Evolutionary conservation across 1,284 basidiomycete species (phyloP), one percentile per base, ranked within the genome.

Genomic region (Irpex sp.): DNA sequence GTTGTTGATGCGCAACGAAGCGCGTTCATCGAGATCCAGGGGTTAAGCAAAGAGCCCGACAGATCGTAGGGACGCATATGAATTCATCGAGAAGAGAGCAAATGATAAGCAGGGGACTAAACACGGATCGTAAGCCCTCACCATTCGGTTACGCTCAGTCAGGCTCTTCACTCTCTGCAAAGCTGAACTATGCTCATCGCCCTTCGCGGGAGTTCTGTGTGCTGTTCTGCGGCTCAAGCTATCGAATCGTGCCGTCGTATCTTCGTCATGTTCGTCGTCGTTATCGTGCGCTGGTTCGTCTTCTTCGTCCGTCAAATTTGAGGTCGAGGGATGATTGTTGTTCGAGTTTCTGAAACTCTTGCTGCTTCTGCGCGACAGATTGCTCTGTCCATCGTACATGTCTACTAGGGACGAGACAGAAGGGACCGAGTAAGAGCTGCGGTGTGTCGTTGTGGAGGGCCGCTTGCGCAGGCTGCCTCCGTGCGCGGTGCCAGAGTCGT

Each of bases 71-170:
- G 21, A 31, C n/a, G 47, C 55, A 34, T 40, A 34, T 31, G 37
- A 49, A 40, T 19, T 9, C 54, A 19, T 17, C 21, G 26, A 58
- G 61, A 9, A 47, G 61, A 61, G 58, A 34, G 1, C 31, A 34
- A 34, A 26, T n/a, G n/a, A 11, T 31, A 44, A 26, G 58, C 15
- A 58, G 56, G 15, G 21, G 36, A 59, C 26, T 56, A 54, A 11
- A 26, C 9, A 63, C 57, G 55, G 26, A 64, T 49, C 34, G 21
- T 54, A 15, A 21, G 19, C 21, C 67, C 82, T 71, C 71, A 90
- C 89, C 80, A 88, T 81, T 69, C 86, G 82, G 77, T 91, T 92
- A 54, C 89, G 80, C 69, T 91, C 82, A 7, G 87, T 84, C 54
- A 92, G 77, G 65, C 80, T 90, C 74, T 83, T 86, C 36, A 88